phyloP scores from a whole-genome alignment of 2,329 filamentous ascomycete species.

The Scolecobasidium constrictum region DNA sequence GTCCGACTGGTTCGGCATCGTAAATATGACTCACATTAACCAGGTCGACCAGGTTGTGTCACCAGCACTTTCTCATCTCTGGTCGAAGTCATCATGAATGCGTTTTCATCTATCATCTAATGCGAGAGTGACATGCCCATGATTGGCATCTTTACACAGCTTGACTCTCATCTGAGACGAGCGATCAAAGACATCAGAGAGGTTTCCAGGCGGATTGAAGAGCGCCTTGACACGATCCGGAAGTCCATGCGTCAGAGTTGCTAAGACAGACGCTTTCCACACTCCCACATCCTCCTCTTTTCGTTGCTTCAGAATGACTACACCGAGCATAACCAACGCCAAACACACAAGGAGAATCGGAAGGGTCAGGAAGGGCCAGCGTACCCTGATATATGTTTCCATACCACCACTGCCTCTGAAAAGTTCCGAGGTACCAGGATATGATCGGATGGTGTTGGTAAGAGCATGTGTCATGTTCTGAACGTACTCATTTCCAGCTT shows the following conservation, averaged over 20 bases:
- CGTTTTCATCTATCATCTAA: too few species aligned
- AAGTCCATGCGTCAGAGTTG: slow-evolving; percentile 12
- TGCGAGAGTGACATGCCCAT: too few species aligned
- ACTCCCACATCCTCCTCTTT: slow-evolving; percentile 12
- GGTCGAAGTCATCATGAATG: too few species aligned
- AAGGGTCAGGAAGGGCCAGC: slow-evolving; percentile 19
- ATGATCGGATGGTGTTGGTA: slow-evolving; percentile 15
- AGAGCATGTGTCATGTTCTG: slow-evolving; percentile 15
- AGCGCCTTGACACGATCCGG: neutral
- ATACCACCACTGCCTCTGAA: slow-evolving; percentile 9
- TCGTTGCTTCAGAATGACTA: slow-evolving; percentile 16
- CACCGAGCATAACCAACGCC: slow-evolving; percentile 16
- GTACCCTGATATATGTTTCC: slow-evolving; percentile 13
- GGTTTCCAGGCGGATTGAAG: neutral
- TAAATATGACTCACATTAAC: too few species aligned
- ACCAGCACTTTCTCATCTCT: too few species aligned
- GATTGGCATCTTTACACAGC: too few species aligned
- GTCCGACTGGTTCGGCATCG: too few species aligned
- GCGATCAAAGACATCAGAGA: neutral
- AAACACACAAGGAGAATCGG: slow-evolving; percentile 16
- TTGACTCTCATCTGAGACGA: too few species aligned
- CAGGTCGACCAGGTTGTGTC: too few species aligned
- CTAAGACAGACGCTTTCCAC: slow-evolving; percentile 23
- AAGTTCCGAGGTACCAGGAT: slow-evolving; percentile 4
- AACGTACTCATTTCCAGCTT: slow-evolving; percentile 9